Evolutionary conservation across 2,329 filamentous ascomycete species (phyloP).

Genomic region (Ceratocystis diversiconidia): DNA sequence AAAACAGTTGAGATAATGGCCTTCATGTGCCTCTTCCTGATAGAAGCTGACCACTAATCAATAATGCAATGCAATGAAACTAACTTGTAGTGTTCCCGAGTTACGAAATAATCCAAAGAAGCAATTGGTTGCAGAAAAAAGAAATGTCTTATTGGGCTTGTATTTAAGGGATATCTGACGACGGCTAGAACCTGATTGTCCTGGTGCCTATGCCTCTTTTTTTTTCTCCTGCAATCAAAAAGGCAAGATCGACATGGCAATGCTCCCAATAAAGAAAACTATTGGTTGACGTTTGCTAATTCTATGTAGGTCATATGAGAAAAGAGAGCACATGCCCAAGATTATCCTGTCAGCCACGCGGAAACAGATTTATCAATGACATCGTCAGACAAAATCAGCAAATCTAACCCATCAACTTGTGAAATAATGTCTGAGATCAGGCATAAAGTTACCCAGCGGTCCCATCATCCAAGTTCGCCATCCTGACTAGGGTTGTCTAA

Average conservation of each 20-base stretch:
- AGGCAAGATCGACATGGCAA: neutral
- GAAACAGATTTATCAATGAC: neutral
- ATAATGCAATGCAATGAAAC: neutral
- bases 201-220: neutral
- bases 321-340: neutral
- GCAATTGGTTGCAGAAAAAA: neutral
- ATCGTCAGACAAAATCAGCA: neutral
- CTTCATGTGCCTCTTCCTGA: neutral
- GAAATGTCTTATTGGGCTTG: neutral
- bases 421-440: neutral
- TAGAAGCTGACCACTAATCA: neutral
- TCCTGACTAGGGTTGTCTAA: neutral
- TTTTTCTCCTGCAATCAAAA: neutral
- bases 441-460: neutral
- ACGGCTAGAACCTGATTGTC: too few relatives aligned
- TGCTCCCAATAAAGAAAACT: neutral
- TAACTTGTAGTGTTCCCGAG: neutral
- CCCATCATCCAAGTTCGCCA: neutral
- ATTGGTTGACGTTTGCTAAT: neutral
- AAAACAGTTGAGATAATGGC: neutral
- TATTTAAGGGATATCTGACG: too few relatives aligned
- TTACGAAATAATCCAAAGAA: neutral
- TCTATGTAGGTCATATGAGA: neutral
- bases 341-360: slow-evolving; percentile 1
- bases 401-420: neutral